Base-by-base conservation (phyloP, 331 rosid species). In the Cucumis variabilis region DNA sequence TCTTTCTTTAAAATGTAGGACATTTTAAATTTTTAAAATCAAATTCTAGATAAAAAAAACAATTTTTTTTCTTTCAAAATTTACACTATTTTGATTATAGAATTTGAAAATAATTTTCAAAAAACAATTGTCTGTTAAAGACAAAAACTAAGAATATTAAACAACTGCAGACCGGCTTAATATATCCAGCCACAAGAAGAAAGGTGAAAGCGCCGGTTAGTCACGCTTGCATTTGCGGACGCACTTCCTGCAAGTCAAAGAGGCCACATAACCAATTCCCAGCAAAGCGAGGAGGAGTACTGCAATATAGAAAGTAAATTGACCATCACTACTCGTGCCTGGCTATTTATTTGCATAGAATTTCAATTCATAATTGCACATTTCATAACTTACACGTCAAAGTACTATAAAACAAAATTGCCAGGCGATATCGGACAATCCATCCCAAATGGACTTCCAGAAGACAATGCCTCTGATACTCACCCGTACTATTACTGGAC, bases 391-490 rank as follows among this genome's bases (percentile, higher is more conserved):
- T 90, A 95, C 98, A 83, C 16, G 90, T 83, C 55, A 90, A 69
- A 60, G 92, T 85, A 80, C 73, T 41, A 79, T 8, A 91, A 79
- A 90, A 90, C 23, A 94, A 51, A 86, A 94, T 89, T 23, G 92
- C 90, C 50, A 94, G 89, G 65, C 98, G 94, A 89, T 93, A 89
- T 93, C 96, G 91, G 84, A 88, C 88, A 88, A 89, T 87, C 95
- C 95, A 92, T 20, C 96, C 96, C 58, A 94, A 93, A 73, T 67
- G 83, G 75, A 88, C 89, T 94, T 94, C 96, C 62, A 91, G 98
- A 60, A 93, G 78, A 90, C 96, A 92, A 85, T 94, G 96, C 90
- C 86, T 91, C 69, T 55, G 70, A 88, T 88, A 78, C 48, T 82
- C 87, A 76, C 90, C 92, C 51, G 85, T 44, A 88, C 86, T 88